Conservation (phyloP, 768 basidiomycete species). For the Candolleomyces aberdarensis region DNA sequence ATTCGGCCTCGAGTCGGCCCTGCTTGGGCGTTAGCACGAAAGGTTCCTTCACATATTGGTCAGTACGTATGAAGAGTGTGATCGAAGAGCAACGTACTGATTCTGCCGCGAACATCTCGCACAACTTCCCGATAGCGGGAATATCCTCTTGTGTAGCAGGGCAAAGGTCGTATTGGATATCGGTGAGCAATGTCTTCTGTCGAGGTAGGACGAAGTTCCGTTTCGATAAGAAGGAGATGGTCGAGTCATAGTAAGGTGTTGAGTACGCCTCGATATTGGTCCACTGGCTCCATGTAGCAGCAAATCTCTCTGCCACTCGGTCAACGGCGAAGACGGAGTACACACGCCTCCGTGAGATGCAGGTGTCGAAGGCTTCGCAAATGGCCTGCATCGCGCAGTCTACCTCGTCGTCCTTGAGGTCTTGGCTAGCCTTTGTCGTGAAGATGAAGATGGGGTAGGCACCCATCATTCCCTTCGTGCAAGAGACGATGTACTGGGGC, state of each 20-base stretch:
- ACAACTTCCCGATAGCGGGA: slow-evolving; percentile 41
- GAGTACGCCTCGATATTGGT: slow-evolving; percentile 37
- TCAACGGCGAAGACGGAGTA: slow-evolving; percentile 68
- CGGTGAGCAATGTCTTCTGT: slow-evolving; percentile 14
- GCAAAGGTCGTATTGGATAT: slow-evolving; percentile 34
- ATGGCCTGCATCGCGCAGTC: slow-evolving; percentile 39
- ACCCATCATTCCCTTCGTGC: slow-evolving; percentile 53
- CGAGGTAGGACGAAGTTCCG: slow-evolving; percentile 15
- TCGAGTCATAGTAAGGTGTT: slow-evolving; percentile 61
- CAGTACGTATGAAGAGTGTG: neutral
- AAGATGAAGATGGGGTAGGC: slow-evolving; percentile 68
- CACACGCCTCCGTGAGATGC: slow-evolving; percentile 38
- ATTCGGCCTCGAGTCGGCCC: slow-evolving; percentile 49
- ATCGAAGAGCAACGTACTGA: slow-evolving; percentile 42
- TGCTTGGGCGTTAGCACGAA: slow-evolving; percentile 42
- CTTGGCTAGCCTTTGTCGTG: slow-evolving; percentile 37
- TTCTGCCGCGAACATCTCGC: slow-evolving; percentile 52
- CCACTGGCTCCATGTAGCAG: slow-evolving; percentile 41
- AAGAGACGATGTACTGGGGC: slow-evolving; percentile 58
- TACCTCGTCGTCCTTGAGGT: slow-evolving; percentile 35
- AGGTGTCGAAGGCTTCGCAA: slow-evolving; percentile 32
- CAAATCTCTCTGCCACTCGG: slow-evolving; percentile 43
- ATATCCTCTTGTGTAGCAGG: slow-evolving; percentile 39
- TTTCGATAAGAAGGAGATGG: slow-evolving; percentile 51
- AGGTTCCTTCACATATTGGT: slow-evolving; percentile 41